phyloP scores from a whole-genome alignment of 164 flowering plant genomes.

The Hamamelis virginiana region DNA sequence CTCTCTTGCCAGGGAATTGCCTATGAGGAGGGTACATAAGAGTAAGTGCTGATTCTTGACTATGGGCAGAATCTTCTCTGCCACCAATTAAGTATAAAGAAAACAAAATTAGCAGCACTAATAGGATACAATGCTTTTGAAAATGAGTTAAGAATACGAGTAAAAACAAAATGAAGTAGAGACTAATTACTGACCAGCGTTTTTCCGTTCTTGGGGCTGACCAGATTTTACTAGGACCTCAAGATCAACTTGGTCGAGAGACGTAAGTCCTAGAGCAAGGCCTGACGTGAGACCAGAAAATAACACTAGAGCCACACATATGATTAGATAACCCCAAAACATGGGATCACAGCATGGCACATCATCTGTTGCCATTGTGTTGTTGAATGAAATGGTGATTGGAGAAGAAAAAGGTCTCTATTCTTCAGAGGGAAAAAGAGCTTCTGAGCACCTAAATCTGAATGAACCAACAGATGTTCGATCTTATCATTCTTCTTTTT shows the following conservation, averaged over 20 bases:
- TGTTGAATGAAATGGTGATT: neutral
- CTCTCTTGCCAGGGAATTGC: slow-evolving; percentile 40
- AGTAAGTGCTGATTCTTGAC: slow-evolving; percentile 36
- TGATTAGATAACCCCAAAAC: slow-evolving; percentile 50
- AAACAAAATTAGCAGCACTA: neutral
- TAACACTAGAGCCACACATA: slow-evolving; percentile 35
- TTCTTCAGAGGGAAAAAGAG: neutral
- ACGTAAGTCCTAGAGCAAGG: slow-evolving; percentile 42
- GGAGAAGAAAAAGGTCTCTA: too few relatives aligned
- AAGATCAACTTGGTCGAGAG: slow-evolving; percentile 35
- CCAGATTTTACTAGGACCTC: slow-evolving; percentile 36
- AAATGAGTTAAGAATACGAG: neutral
- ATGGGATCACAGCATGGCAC: slow-evolving; percentile 53
- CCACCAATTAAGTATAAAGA: neutral
- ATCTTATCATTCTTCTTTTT: too few relatives aligned
- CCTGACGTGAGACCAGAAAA: slow-evolving; percentile 40
- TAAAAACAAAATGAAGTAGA: neutral
- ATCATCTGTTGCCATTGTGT: slow-evolving; percentile 42
- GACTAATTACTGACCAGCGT: slow-evolving; percentile 23
- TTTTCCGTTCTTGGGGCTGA: slow-evolving; percentile 21
- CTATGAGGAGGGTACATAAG: slow-evolving; percentile 35
- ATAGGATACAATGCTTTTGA: neutral
- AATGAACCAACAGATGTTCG: too few relatives aligned
- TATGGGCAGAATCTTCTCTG: slow-evolving; percentile 36
- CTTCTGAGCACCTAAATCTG: too few relatives aligned